Percentiles rank a stretch among this genome's conserved stretches.
These are phyloP conservation scores for Pistacia integerrima DNA, from an alignment of 345 rosid species.

Conservation along the genomic window DNA sequence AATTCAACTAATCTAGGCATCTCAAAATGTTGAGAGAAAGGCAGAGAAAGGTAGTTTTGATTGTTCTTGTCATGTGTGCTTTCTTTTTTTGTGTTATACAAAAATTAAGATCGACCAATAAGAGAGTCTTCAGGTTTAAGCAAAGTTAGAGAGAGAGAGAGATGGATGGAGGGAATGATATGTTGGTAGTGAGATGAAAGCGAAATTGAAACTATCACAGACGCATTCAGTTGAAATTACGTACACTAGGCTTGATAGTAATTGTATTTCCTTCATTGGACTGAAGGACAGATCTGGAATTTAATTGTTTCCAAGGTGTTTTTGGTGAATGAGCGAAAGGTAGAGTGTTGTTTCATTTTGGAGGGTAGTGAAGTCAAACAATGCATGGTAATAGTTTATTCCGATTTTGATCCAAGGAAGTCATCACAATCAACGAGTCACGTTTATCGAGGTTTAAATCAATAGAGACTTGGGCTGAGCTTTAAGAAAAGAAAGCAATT, in stretches of 20 bases:
- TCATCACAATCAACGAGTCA: not conserved
- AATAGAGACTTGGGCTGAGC: conserved; percentile 1
- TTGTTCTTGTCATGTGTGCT: not conserved
- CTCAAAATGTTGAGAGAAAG: not conserved
- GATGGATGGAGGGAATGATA: not conserved
- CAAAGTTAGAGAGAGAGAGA: conserved; percentile 9
- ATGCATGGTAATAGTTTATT: not conserved
- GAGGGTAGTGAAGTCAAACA: conserved; percentile 4
- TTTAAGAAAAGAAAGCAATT: not conserved
- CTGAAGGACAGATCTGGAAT: not conserved
- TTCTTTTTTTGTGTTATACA: not conserved
- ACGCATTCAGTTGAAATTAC: not conserved
- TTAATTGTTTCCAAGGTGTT: not conserved
- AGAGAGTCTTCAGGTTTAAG: conserved; percentile 24
- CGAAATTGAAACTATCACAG: conserved; percentile 9
- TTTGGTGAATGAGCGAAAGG: not conserved
- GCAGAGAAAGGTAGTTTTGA: not conserved
- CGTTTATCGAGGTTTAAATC: not conserved
- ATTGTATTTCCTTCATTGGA: not conserved
- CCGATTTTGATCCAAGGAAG: not conserved
- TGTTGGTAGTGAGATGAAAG: conserved; percentile 19
- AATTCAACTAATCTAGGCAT: not conserved
- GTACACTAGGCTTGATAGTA: not conserved
- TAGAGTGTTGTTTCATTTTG: not conserved
- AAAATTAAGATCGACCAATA: not conserved